A percentile compares a stretch with the other conserved stretches of the same genome.
Evolutionary conservation across 2,329 filamentous ascomycete genomes (phyloP).

Genomic region (Fusarium sp.): DNA sequence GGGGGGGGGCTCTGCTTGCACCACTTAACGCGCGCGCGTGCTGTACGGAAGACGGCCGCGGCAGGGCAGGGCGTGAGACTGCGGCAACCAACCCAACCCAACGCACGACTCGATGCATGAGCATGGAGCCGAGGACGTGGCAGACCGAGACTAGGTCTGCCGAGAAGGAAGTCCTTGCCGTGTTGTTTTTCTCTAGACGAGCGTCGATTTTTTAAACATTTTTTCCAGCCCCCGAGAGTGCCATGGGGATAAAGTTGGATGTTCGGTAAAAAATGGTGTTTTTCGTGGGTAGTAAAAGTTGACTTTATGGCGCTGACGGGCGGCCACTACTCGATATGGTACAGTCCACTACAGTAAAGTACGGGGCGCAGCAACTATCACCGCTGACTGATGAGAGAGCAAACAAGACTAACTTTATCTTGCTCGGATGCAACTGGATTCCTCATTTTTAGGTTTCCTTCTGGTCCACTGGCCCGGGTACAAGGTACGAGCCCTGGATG

Average conservation of each 20-base stretch:
- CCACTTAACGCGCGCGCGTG: neutral
- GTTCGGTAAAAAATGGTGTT: constrained; percentile 2
- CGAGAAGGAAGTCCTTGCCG: constrained; percentile 11
- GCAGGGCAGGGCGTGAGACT: constrained; percentile 7
- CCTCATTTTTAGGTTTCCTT: constrained; percentile 7
- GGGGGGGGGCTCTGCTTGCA: constrained; percentile 3
- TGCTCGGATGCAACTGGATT: neutral
- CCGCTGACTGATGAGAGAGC: neutral
- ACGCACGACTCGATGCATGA: constrained; percentile 19
- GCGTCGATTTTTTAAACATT: constrained; percentile 15
- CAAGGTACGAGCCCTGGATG: constrained; percentile 24
- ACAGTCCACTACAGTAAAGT: neutral
- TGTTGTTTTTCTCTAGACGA: constrained; percentile 6
- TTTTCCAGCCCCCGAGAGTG: neutral
- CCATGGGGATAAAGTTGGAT: constrained; percentile 1
- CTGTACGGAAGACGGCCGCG: neutral
- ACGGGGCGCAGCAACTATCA: neutral
- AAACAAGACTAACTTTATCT: neutral
- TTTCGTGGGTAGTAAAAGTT: constrained; percentile 5
- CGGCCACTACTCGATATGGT: neutral
- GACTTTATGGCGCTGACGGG: constrained; percentile 32
- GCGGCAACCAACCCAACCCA: constrained; percentile 2
- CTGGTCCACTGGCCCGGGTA: constrained; percentile 14
- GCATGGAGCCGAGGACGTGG: constrained; percentile 33
- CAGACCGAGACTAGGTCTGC: constrained; percentile 30